Base-by-base conservation (phyloP, 2,329 filamentous ascomycete species). In the Colletotrichum cordylinicola region DNA sequence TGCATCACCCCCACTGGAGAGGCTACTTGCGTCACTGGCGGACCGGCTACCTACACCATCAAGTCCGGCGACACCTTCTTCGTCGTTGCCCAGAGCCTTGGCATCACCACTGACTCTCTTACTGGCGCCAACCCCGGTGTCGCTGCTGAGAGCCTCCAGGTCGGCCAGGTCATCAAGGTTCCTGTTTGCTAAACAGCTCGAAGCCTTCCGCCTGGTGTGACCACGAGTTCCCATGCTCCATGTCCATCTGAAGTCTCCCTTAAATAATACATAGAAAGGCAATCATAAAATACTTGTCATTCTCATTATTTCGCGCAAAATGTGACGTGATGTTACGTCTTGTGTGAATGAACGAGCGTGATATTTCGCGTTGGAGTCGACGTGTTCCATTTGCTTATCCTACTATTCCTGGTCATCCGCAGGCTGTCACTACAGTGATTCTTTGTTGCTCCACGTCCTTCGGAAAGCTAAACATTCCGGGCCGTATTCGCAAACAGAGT, bases 31-130 rank as follows among this genome's bases (percentile, higher is more conserved):
- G 67, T 74, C 35, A 72, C 70, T 8, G 35, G 43, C 21, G 58
- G 60, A 35, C 10, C 52, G 18, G 33, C 37, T 29, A 24, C 43
- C 9, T 65, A 93, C 83, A 93, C 90, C 81, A 94, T 97, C 82
- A 94, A 94, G 87, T 95, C 95, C 1, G 95, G 95, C 62, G 93
- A 95, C 88, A 91, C 90, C 10, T 86, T 98, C 82, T 95, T 93
- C 7, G 92, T 95, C 83, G 96, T 98, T 79, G 94, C 95, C 13
- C 93, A 97, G 83, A 93, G 92, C 18, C 97, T 98, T 80, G 95
- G 58, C 7, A 71, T 74, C 33, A 71, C 72, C 58, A 31, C 24
- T 6, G 58, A 70, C 18, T 60, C 72, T 2, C 56, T 74, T 56
- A 65, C 21, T 18, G 72, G 33, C 33, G 72, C 58, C 39, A 74